Evolutionary conservation across 495 filamentous ascomycete genomes (phyloP), one percentile per base, ranked within the genome.

Genomic region (Lophium mytilinum): DNA sequence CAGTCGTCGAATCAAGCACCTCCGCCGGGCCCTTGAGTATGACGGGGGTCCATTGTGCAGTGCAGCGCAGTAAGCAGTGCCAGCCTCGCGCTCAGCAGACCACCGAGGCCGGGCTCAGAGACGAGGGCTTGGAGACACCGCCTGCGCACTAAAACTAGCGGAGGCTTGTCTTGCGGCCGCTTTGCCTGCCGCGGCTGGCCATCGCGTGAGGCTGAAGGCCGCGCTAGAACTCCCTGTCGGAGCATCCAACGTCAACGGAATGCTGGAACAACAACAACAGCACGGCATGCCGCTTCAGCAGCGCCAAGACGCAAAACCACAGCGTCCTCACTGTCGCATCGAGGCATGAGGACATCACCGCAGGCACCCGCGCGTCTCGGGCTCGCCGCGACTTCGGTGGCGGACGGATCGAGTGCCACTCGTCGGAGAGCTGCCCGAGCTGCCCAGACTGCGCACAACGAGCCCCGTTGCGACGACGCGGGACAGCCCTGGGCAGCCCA

Each of bases 1-100:
- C 45, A 15, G 45, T 48, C 17, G 45, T 48, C 45, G 45, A 48
- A 48, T 48, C 45, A 48, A 48, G 45, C 45, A 30, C 45, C 45
- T 17, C 15, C 10, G 12, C n/a, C n/a, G n/a, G n/a, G n/a, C n/a
- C n/a, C n/a, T n/a, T n/a, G n/a, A n/a, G n/a, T n/a, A n/a, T n/a
- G n/a, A n/a, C n/a, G n/a, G n/a, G n/a, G n/a, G n/a, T n/a, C n/a
- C n/a, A n/a, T n/a, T n/a, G n/a, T n/a, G n/a, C n/a, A n/a, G n/a
- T n/a, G n/a, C n/a, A n/a, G n/a, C n/a, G n/a, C n/a, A n/a, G n/a
- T n/a, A n/a, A n/a, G 24, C 24, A 30, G 3, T 30, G 24, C 24
- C 24, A 30, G 24, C 24, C 24, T 30, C 24, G 24, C 45, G 21
- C 45, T 14, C 45, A 9, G 45, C 33, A 15, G n/a, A n/a, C n/a